Base-by-base conservation (phyloP, 176 grass and related monocot genomes). In the Aegilops longissima region DNA sequence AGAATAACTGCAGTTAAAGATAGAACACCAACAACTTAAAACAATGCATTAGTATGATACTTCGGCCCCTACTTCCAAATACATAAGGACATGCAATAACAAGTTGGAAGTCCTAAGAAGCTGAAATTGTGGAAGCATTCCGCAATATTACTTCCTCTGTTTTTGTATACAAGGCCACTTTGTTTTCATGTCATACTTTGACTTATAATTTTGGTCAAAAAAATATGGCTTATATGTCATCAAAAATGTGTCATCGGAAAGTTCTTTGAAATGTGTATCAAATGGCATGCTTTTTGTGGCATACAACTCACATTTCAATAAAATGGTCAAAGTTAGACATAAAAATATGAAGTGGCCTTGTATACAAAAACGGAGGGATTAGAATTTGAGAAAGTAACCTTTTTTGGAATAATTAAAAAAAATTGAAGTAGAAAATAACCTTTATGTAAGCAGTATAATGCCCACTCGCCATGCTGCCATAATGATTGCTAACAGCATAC, bases 391-490 rank as follows among this genome's bases (percentile, higher is more conserved):
- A 89, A 72, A 69, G 38, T 18, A 85, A 96, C 97, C 51, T 54
- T 54, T 52, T 54, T 18, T 54, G 2, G 16, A 54, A 54, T 18
- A 54, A 17, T 54, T 54, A 18, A 54, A 18, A 54, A 54, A 54
- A 6, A 18, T 18, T 18, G 51, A 54, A 54, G 51, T 54, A 77
- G 45, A 91, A 76, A 69, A 45, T 13, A 85, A 96, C 97, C 97
- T 99, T 99, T 71, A 99, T 96, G 44, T 96, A 87, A 71, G 97
- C 94, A 39, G 97, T 99, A 84, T 99, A 99, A 90, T 99, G 97
- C 54, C 97, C 97, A 68, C 97, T 96, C 12, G 90, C 97, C 97
- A 99, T 99, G 76, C 90, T 99, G 58, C 97, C 97, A 8, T 96
- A 99, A 82, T 99, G 97, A 87, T 99, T 99, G 83, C 92, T 99